Percentiles rank a stretch among this genome's conserved stretches.
phyloP scores from a whole-genome alignment of 2,329 filamentous ascomycete species.

The Alternaria triticimaculans region DNA sequence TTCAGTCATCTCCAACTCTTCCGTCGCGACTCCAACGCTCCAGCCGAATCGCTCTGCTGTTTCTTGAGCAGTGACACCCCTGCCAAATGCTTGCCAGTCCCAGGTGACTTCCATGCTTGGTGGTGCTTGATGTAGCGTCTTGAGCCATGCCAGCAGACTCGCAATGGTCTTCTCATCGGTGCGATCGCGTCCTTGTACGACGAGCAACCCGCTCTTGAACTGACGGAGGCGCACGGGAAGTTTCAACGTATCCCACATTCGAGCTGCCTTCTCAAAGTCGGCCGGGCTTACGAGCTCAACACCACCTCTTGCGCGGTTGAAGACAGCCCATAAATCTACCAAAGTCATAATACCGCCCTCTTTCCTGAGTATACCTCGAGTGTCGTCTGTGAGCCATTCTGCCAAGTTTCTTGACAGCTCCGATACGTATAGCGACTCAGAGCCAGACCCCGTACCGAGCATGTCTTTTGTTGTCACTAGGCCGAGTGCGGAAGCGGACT shows the following conservation, averaged over 20 bases:
- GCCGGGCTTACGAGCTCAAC: conserved; percentile 91
- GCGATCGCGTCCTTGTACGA: conserved; percentile 85
- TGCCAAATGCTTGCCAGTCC: conserved; percentile 80
- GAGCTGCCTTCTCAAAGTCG: conserved; percentile 89
- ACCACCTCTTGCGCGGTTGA: conserved; percentile 90
- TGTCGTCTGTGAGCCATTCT: conserved; percentile 50
- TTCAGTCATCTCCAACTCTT: conserved; percentile 97
- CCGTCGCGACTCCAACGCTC: conserved; percentile 94
- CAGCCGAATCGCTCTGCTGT: conserved; percentile 89
- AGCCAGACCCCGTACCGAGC: conserved; percentile 74
- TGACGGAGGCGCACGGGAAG: conserved; percentile 85
- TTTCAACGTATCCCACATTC: conserved; percentile 85
- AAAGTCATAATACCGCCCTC: conserved; percentile 51
- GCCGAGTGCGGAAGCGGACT: conserved; percentile 83
- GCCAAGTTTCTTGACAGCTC: conserved; percentile 50
- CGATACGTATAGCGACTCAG: conserved; percentile 87
- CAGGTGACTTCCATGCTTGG: conserved; percentile 71
- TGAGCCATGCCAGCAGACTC: conserved; percentile 77
- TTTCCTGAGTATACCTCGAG: conserved; percentile 41
- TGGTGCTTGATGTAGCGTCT: conserved; percentile 71
- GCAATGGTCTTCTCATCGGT: conserved; percentile 90
- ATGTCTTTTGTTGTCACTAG: conserved; percentile 96
- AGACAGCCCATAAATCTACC: conserved; percentile 63
- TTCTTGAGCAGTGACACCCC: conserved; percentile 88
- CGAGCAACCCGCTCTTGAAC: conserved; percentile 93